Evolutionary conservation across 2,329 filamentous ascomycete species (phyloP).

Genomic region (Alternaria conjuncta): DNA sequence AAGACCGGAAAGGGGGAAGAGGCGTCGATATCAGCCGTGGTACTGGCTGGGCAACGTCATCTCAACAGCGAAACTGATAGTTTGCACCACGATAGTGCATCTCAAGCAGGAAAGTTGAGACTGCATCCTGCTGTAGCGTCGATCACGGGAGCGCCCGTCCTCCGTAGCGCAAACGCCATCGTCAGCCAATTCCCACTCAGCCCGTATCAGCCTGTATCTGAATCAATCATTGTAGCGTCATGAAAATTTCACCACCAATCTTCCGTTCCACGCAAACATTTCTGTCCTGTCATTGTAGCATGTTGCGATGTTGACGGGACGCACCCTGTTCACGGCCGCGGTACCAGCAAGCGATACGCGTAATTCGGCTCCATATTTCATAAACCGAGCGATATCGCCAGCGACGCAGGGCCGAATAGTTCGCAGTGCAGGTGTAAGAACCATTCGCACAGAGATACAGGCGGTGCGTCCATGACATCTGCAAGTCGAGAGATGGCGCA

Average conservation of each 20-base stretch:
- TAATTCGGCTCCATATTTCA: conserved; percentile 3
- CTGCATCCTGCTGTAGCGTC: conserved; percentile 6
- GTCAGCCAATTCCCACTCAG: not conserved
- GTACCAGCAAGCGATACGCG: conserved; percentile 5
- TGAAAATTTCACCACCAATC: not conserved
- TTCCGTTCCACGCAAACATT: not conserved
- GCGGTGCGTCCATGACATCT: not conserved
- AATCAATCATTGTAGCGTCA: not conserved
- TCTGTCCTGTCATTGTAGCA: not conserved
- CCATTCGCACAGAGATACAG: not conserved
- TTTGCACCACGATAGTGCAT: not conserved
- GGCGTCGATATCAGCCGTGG: not conserved
- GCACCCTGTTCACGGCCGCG: not conserved
- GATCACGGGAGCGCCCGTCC: conserved; percentile 27
- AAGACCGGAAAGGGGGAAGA: not conserved
- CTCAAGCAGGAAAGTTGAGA: not conserved
- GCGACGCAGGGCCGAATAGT: not conserved
- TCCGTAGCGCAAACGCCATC: conserved; percentile 12
- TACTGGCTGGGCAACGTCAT: not conserved
- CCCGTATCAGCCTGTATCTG: conserved; percentile 1
- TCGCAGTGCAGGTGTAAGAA: not conserved
- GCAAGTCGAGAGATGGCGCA: not conserved
- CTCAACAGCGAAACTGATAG: not conserved
- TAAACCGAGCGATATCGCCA: not conserved
- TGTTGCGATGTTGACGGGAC: not conserved